Percentiles rank a stretch among this genome's conserved stretches.
Evolutionary conservation across 768 basidiomycete species (phyloP).

Genomic region (Suillus tomentosus): DNA sequence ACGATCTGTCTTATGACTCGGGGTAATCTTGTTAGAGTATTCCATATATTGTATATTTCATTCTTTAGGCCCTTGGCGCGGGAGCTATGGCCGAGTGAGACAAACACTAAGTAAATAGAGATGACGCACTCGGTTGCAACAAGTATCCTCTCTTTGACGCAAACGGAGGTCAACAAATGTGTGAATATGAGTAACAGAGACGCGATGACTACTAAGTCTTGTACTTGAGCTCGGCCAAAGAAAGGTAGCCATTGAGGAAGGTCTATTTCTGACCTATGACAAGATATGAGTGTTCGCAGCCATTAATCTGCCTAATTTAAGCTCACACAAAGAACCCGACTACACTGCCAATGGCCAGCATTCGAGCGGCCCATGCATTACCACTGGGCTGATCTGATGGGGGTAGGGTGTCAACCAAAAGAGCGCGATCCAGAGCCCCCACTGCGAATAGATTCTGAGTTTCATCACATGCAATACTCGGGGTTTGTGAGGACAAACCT

Average conservation of each 20-base stretch:
- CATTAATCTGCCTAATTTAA: background rate
- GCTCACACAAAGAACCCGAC: constrained; percentile 87
- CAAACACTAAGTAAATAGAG: background rate
- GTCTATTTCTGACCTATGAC: constrained; percentile 73
- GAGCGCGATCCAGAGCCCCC: constrained; percentile 86
- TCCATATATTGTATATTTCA: constrained; percentile 70
- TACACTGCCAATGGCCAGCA: constrained; percentile 85
- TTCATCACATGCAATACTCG: background rate
- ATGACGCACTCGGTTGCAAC: constrained; percentile 40
- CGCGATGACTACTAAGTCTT: constrained; percentile 79
- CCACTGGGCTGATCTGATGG: constrained; percentile 74
- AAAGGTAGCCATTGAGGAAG: constrained; percentile 71
- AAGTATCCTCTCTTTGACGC: constrained; percentile 76
- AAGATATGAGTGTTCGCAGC: background rate
- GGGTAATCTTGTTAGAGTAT: constrained; percentile 69
- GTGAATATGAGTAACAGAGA: constrained; percentile 63
- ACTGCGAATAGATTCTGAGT: constrained; percentile 43
- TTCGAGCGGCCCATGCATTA: constrained; percentile 95
- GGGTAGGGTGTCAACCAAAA: constrained; percentile 85
- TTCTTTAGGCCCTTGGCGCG: constrained; percentile 33
- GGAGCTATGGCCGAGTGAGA: constrained; percentile 13
- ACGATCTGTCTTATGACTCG: constrained; percentile 79
- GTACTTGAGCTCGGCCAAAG: constrained; percentile 76
- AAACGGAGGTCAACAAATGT: constrained; percentile 61
- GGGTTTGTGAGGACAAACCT: constrained; percentile 31